Percentiles rank a stretch among this genome's conserved stretches.
Conservation (phyloP, 805 yeast species). For the Pichia insulana region DNA sequence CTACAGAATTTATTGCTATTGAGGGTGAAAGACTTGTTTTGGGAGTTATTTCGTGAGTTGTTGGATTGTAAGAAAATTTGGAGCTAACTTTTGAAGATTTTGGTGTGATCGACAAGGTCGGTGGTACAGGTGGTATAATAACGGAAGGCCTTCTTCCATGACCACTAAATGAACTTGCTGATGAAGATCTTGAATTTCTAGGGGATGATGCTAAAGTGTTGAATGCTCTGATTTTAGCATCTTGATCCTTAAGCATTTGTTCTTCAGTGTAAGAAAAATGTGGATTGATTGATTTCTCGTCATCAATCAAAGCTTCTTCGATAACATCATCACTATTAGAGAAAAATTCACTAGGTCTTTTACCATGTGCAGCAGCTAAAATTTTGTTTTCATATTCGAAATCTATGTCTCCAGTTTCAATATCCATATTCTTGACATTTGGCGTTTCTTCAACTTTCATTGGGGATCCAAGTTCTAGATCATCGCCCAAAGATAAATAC, state of each 20-base stretch:
- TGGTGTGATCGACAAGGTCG: slow-evolving; percentile 17
- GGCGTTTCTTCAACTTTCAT: background rate
- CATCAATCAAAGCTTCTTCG: slow-evolving; percentile 8
- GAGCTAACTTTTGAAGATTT: slow-evolving; percentile 10
- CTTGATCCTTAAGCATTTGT: slow-evolving; percentile 52
- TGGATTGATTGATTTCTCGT: slow-evolving; percentile 24
- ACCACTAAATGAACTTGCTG: slow-evolving; percentile 13
- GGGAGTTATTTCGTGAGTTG: slow-evolving; percentile 20
- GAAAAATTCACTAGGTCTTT: slow-evolving; percentile 1
- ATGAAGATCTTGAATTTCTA: slow-evolving; percentile 20
- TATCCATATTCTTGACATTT: no score
- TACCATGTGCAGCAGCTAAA: background rate
- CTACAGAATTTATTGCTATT: background rate
- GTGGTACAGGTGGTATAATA: slow-evolving; percentile 32
- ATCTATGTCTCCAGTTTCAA: background rate
- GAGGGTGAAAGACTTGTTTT: slow-evolving; percentile 4
- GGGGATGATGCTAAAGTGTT: slow-evolving; percentile 34
- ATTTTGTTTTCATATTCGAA: slow-evolving; percentile 1
- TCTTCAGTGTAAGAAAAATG: slow-evolving; percentile 64
- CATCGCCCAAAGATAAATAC: slow-evolving; percentile 3
- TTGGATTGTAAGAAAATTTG: slow-evolving; percentile 22
- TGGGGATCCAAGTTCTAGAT: background rate
- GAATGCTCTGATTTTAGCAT: slow-evolving; percentile 55
- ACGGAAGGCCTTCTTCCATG: slow-evolving; percentile 27
- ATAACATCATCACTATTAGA: slow-evolving; percentile 11